Evolutionary conservation across 768 basidiomycete species (phyloP).

Genomic region (Lactarius indigo): DNA sequence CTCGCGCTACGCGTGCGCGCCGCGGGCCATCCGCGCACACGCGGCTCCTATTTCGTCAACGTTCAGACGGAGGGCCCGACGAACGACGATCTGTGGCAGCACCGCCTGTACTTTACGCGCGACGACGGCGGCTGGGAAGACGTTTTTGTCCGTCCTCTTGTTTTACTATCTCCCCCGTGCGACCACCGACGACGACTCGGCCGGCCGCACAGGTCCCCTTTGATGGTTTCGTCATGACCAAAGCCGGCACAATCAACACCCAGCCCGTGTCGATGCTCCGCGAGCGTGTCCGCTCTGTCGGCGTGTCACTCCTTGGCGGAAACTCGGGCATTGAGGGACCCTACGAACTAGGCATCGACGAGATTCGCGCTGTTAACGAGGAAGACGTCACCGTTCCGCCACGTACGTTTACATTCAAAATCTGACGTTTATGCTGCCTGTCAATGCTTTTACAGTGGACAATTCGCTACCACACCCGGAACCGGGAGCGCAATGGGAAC

Average conservation of each 20-base stretch:
- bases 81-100: constrained; percentile 90
- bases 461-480: constrained; percentile 4
- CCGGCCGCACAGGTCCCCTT: constrained; percentile 67
- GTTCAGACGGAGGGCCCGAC: constrained; percentile 84
- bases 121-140: constrained; percentile 75
- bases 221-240: constrained; percentile 67
- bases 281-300: constrained; percentile 73
- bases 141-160: constrained; percentile 56
- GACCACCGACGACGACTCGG: constrained; percentile 11
- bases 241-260: constrained; percentile 64
- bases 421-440: constrained; percentile 1
- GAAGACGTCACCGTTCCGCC: constrained; percentile 47
- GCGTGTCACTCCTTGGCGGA: constrained; percentile 84
- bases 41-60: constrained; percentile 89
- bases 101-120: constrained; percentile 76
- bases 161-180: constrained; percentile 12
- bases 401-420: constrained; percentile 28
- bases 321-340: constrained; percentile 69
- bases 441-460: constrained; percentile 1
- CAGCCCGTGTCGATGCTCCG: constrained; percentile 73
- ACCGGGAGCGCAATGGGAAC: constrained; percentile 4
- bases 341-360: constrained; percentile 82
- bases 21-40: constrained; percentile 70
- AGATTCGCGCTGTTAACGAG: constrained; percentile 77
- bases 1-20: constrained; percentile 77